Conservation (phyloP, 805 yeast species). For the Candida nitratophila region DNA sequence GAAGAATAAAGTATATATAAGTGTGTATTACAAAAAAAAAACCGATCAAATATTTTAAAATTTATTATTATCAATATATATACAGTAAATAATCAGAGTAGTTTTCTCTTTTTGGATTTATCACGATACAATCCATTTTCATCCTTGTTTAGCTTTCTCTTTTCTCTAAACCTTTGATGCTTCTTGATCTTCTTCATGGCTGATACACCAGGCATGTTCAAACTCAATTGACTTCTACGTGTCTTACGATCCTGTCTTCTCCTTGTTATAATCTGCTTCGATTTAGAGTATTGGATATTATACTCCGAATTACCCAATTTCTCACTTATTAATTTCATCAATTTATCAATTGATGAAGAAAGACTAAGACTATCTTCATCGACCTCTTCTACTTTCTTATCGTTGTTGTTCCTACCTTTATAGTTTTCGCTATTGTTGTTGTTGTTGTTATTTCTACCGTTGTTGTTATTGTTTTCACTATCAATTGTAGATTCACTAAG, state of each 20-base stretch:
- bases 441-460: slow-evolving; percentile 1
- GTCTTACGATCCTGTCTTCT: slow-evolving; percentile 73
- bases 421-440: too few species aligned
- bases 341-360: slow-evolving; percentile 41
- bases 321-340: slow-evolving; percentile 57
- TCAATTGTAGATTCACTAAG: slow-evolving; percentile 26
- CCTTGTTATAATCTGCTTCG: slow-evolving; percentile 49
- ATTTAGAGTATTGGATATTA: slow-evolving; percentile 51
- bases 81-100: not conserved
- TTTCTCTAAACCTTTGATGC: slow-evolving; percentile 69
- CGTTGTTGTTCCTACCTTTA: slow-evolving; percentile 18
- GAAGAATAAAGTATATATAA: too few species aligned
- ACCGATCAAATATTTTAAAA: too few species aligned
- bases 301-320: slow-evolving; percentile 70
- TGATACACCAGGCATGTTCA: slow-evolving; percentile 74
- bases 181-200: slow-evolving; percentile 72
- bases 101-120: slow-evolving; percentile 39
- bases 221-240: slow-evolving; percentile 66
- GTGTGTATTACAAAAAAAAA: too few species aligned
- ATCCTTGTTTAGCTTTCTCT: slow-evolving; percentile 67
- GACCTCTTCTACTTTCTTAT: slow-evolving; percentile 34
- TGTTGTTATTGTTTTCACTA: not conserved
- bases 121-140: slow-evolving; percentile 69
- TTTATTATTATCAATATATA: not conserved
- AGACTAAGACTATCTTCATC: slow-evolving; percentile 34